Conservation (phyloP, 2,329 filamentous ascomycete species). For the Monosporascus sp. region DNA sequence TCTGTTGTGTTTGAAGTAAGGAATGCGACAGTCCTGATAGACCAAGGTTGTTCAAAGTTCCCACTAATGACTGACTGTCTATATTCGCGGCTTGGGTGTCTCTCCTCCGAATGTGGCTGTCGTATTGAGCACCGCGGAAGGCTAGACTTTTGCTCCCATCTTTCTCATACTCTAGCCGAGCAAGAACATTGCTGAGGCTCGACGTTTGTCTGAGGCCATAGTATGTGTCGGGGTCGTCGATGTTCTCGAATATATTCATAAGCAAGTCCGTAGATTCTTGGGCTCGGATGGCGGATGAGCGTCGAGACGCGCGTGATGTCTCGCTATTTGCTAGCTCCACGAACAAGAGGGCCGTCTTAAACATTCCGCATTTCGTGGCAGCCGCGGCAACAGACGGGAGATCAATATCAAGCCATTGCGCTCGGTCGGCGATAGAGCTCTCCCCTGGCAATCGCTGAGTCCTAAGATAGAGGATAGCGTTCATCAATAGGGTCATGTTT, state of each 20-base stretch:
- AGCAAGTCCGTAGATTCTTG: slow-evolving; percentile 63
- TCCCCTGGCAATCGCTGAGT: slow-evolving; percentile 74
- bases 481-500: slow-evolving; percentile 69
- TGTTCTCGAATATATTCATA: slow-evolving; percentile 79
- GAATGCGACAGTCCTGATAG: slow-evolving; percentile 82
- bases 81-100: slow-evolving; percentile 45
- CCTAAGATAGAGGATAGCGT: slow-evolving; percentile 81
- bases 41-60: slow-evolving; percentile 74
- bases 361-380: slow-evolving; percentile 75
- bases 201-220: slow-evolving; percentile 82
- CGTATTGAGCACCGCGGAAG: slow-evolving; percentile 86
- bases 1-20: slow-evolving; percentile 64
- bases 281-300: slow-evolving; percentile 56
- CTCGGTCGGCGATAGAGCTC: slow-evolving; percentile 70
- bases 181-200: slow-evolving; percentile 71
- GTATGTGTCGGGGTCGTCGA: slow-evolving; percentile 94
- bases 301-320: slow-evolving; percentile 51
- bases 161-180: slow-evolving; percentile 82
- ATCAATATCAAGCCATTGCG: slow-evolving; percentile 83
- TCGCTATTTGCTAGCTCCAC: slow-evolving; percentile 61
- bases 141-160: slow-evolving; percentile 83
- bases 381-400: slow-evolving; percentile 64
- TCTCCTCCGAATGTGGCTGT: slow-evolving; percentile 69
- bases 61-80: slow-evolving; percentile 67
- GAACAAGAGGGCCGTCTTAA: slow-evolving; percentile 80